Base-by-base conservation (phyloP, 345 rosid species). In the Bruguiera parviflora region DNA sequence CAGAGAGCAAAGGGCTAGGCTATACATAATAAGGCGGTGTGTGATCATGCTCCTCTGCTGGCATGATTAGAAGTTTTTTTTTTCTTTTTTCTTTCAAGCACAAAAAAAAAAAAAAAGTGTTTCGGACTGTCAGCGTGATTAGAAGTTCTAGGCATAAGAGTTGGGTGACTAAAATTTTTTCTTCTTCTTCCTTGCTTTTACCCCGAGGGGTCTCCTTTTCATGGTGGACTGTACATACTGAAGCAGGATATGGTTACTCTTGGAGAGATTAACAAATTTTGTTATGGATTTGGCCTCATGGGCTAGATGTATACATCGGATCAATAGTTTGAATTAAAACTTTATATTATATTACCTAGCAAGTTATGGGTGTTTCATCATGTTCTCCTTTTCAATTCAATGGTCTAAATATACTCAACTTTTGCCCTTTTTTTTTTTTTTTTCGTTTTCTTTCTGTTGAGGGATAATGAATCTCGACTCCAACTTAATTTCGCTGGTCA, bases 21-120 rank as follows among this genome's bases (percentile, higher is more conserved):
- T 90, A 69, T 92, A 92, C 72, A 90, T 92, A 25, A 90, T 92
- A 29, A 77, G 92, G 73, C 86, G 96, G 69, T 90, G 98, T 66
- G 92, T 92, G 0, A 88, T 90, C 73, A 92, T 89, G 96, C 87
- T 89, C 58, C 85, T 89, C 63, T 89, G 92, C 53, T 87, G 96
- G 96, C 88, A 89, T 75, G 98, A 90, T 55, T 90, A 64, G 64
- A 78, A 13, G 28, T 27, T 24, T 18, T 15, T 33, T 7, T 0
- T 33, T 1, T 33, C 1, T 27, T 7, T 33, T 25, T 25, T 27
- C n/a, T 27, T 27, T 27, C 0, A 1, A 33, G 37, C 8, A 8
- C 37, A 33, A 33, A 33, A 33, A 33, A 33, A n/a, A n/a, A n/a
- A n/a, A n/a, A 27, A 27, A 6, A 33, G 9, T 33, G 35, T 33